Conservation (phyloP, 2,329 filamentous ascomycete genomes). For the Xylariaceae sp. region DNA sequence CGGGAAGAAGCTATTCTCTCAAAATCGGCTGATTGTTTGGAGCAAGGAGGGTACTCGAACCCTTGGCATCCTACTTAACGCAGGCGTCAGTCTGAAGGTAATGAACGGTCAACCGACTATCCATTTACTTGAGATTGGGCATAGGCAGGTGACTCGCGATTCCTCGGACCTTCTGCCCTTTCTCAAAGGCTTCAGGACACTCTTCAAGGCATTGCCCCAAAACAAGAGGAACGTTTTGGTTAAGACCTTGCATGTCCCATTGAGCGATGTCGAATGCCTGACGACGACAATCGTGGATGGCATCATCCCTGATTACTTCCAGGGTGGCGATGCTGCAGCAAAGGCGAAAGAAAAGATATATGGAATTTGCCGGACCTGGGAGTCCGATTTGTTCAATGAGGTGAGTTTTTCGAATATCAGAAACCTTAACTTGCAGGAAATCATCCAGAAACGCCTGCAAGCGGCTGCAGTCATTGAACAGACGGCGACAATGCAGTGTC, state of each 20-base stretch:
- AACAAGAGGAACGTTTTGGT: constrained; percentile 61
- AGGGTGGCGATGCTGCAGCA: constrained; percentile 43
- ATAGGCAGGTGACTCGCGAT: constrained; percentile 62
- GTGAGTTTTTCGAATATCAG: constrained; percentile 76
- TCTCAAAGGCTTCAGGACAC: constrained; percentile 60
- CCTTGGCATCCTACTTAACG: constrained; percentile 71
- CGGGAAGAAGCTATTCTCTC: constrained; percentile 71
- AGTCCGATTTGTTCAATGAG: constrained; percentile 71
- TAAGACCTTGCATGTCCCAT: constrained; percentile 62
- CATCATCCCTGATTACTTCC: constrained; percentile 55
- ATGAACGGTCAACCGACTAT: constrained; percentile 57
- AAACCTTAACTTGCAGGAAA: constrained; percentile 73
- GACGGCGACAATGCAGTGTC: constrained; percentile 63
- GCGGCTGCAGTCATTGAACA: constrained; percentile 58
- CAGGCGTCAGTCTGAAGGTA: constrained; percentile 61
- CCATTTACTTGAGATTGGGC: constrained; percentile 72
- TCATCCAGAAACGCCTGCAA: constrained; percentile 64
- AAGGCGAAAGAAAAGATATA: constrained; percentile 63
- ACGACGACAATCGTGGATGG: constrained; percentile 61
- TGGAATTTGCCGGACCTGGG: constrained; percentile 68
- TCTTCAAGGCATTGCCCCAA: constrained; percentile 63
- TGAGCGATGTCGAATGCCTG: constrained; percentile 78
- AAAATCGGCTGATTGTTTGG: constrained; percentile 75
- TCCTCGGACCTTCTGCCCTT: constrained; percentile 85
- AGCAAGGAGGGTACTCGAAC: constrained; percentile 78